These are phyloP conservation scores for Chaetomium sp. DNA, from an alignment of 2,329 filamentous ascomycete species.

Conservation along the genomic window DNA sequence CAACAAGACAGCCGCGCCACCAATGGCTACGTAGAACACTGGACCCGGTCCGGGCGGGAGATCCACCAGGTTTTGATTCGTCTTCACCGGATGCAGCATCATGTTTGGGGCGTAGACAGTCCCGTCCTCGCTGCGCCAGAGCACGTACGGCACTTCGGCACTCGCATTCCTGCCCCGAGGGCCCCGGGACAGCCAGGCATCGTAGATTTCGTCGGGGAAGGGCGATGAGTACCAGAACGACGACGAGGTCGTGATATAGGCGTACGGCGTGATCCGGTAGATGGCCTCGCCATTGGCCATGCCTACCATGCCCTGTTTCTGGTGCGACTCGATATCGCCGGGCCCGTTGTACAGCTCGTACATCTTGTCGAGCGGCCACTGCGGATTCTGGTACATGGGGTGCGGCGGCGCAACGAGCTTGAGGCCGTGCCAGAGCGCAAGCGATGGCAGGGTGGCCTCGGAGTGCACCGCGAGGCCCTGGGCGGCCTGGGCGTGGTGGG, in stretches of 20 bases:
- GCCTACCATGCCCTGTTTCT: conserved; percentile 2
- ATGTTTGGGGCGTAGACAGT: conserved; percentile 17
- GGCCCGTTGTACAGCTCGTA: conserved; percentile 15
- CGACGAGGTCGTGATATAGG: conserved; percentile 5
- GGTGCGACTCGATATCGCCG: conserved; percentile 1
- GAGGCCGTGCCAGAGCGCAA: conserved; percentile 19
- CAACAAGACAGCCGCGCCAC: background rate
- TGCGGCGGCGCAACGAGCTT: conserved; percentile 16
- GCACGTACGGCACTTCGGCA: conserved; percentile 9
- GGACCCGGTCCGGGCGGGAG: background rate
- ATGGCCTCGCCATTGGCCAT: conserved; percentile 11
- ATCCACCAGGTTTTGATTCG: conserved; percentile 9
- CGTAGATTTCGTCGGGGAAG: conserved; percentile 15
- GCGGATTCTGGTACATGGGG: conserved; percentile 10
- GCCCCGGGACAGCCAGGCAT: conserved; percentile 11
- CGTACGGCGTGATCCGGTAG: background rate
- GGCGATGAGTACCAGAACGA: conserved; percentile 16
- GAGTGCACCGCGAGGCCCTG: conserved; percentile 16
- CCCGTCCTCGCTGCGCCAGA: conserved; percentile 13
- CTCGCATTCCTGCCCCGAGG: background rate
- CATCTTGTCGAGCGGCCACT: conserved; percentile 11
- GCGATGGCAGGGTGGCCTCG: conserved; percentile 11
- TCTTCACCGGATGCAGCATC: conserved; percentile 20
- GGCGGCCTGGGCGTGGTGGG: conserved; percentile 13
- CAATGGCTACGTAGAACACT: background rate